These are phyloP conservation scores for Melanogaster broomeanus DNA, from an alignment of 768 basidiomycete species.

Conservation along the genomic window DNA sequence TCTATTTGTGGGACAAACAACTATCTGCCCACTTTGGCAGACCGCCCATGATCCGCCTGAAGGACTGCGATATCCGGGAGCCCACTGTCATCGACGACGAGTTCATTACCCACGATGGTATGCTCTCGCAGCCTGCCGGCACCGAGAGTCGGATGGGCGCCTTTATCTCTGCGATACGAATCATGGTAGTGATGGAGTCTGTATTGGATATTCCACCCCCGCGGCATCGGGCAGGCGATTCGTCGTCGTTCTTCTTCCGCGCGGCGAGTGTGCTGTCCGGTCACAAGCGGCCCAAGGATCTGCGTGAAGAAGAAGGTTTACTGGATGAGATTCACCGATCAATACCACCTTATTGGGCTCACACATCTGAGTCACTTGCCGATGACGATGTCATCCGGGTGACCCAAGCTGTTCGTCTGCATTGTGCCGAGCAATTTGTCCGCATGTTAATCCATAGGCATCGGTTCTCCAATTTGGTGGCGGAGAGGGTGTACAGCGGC, in stretches of 20 bases:
- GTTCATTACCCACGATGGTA: conserved; percentile 74
- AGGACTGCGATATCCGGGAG: conserved; percentile 92
- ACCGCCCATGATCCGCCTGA: conserved; percentile 81
- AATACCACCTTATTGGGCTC: conserved; percentile 77
- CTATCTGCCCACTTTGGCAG: conserved; percentile 86
- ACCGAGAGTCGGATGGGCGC: conserved; percentile 78
- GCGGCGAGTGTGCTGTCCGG: conserved; percentile 72
- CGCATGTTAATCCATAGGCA: conserved; percentile 89
- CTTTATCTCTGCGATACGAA: conserved; percentile 73
- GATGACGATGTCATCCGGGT: conserved; percentile 87
- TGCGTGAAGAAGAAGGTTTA: conserved; percentile 78
- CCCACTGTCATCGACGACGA: conserved; percentile 88
- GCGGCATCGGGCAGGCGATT: conserved; percentile 53
- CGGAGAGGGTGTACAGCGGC: conserved; percentile 57
- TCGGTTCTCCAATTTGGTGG: conserved; percentile 76
- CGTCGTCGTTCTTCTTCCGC: conserved; percentile 75
- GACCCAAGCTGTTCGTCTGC: conserved; percentile 84
- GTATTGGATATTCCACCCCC: conserved; percentile 82
- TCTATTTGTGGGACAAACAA: conserved; percentile 97
- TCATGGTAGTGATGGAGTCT: conserved; percentile 87
- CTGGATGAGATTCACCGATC: conserved; percentile 77
- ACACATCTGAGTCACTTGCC: conserved; percentile 76
- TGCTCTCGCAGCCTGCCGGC: conserved; percentile 66
- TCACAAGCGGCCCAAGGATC: conserved; percentile 57
- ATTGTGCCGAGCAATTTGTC: conserved; percentile 87